These are phyloP conservation scores for Penicillium canescens DNA, from an alignment of 495 filamentous ascomycete genomes.

Conservation along the genomic window DNA sequence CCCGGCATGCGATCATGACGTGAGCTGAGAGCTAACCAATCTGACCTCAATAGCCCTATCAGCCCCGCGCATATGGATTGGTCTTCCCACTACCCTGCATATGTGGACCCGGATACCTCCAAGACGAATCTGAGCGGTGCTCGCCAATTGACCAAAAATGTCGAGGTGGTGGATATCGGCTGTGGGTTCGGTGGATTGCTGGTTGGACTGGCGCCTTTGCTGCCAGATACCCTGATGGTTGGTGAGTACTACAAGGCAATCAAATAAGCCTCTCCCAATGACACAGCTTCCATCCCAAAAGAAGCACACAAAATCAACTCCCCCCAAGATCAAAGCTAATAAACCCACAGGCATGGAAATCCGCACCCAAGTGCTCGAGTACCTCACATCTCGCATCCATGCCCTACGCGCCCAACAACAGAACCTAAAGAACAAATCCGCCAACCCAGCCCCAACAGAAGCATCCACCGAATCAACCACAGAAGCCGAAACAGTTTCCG, in stretches of 20 bases:
- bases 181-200: conserved; percentile 94
- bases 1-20: background rate
- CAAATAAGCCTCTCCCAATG: background rate
- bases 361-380: conserved; percentile 82
- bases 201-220: conserved; percentile 75
- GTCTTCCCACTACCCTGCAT: conserved; percentile 80
- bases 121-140: conserved; percentile 35
- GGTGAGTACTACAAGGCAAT: conserved; percentile 47
- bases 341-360: conserved; percentile 75
- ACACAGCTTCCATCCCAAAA: too few relatives aligned
- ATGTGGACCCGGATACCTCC: conserved; percentile 41
- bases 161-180: conserved; percentile 96
- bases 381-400: conserved; percentile 79
- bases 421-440: conserved; percentile 31
- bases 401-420: conserved; percentile 72
- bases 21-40: conserved; percentile 16
- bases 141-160: conserved; percentile 57
- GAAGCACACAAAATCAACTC: background rate
- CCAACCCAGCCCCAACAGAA: conserved; percentile 5
- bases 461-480: conserved; percentile 2
- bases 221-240: conserved; percentile 81
- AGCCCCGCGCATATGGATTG: conserved; percentile 88
- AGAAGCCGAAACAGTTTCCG: background rate
- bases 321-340: background rate
- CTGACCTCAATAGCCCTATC: conserved; percentile 59